Conservation (phyloP, 176 grass and related monocot genomes). For the Paspalum notatum region DNA sequence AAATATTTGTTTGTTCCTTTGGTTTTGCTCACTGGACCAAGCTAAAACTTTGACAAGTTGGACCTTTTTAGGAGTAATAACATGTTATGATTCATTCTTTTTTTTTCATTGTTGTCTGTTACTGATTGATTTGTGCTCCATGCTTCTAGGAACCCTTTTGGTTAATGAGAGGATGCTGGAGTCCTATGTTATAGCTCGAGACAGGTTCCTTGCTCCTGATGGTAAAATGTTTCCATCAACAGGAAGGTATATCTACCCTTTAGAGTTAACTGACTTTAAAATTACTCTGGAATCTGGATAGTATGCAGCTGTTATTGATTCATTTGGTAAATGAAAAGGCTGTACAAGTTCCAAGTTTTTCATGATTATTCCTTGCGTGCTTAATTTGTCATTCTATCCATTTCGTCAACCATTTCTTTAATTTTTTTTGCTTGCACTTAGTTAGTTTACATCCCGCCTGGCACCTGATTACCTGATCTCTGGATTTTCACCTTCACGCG, state of each 20-base stretch:
- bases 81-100: background rate
- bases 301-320: background rate
- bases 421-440: background rate
- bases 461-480: background rate
- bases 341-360: background rate
- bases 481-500: background rate
- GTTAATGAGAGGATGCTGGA: slow-evolving; percentile 99
- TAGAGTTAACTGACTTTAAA: background rate
- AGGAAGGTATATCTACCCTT: slow-evolving; percentile 65
- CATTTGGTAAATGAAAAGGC: background rate
- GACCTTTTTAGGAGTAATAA: slow-evolving; percentile 9
- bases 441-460: background rate
- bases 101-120: background rate
- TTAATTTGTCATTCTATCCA: background rate
- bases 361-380: slow-evolving; percentile 12
- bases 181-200: slow-evolving; percentile 96
- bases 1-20: background rate
- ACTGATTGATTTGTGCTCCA: slow-evolving; percentile 9
- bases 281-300: slow-evolving; percentile 14
- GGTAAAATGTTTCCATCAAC: slow-evolving; percentile 99
- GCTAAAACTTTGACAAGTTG: background rate
- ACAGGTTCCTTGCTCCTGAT: slow-evolving; percentile 84
- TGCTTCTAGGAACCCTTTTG: slow-evolving; percentile 82
- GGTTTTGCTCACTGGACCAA: background rate
- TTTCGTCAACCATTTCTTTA: background rate